Evolutionary conservation across 805 yeast species (phyloP).

Genomic region (Starmerella floris): DNA sequence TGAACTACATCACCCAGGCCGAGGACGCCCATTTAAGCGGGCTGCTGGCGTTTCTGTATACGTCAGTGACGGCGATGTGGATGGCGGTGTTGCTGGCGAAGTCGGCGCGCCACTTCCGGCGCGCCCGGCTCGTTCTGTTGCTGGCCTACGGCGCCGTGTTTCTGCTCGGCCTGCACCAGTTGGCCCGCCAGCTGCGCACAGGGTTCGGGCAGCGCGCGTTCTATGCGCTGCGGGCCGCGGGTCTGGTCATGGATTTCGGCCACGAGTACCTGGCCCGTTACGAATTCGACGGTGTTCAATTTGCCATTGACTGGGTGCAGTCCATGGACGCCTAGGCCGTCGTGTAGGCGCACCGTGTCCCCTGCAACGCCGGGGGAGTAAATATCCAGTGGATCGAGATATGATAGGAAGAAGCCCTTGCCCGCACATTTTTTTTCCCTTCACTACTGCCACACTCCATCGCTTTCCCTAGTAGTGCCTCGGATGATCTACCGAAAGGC

Average conservation of each 20-base stretch:
- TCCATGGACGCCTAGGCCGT: neutral
- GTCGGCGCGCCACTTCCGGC: neutral
- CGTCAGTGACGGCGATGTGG: conserved; percentile 12
- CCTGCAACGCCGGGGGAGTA: no score
- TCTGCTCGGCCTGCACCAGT: conserved; percentile 9
- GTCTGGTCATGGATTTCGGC: conserved; percentile 1
- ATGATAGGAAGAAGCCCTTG: no score
- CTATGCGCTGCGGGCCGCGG: conserved; percentile 4
- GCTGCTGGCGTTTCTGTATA: conserved; percentile 12
- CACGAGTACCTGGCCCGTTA: conserved; percentile 5
- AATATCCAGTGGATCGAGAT: no score
- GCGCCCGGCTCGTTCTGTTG: neutral
- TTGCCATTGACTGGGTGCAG: conserved; percentile 2
- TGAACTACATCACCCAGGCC: conserved; percentile 75
- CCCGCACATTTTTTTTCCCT: no score
- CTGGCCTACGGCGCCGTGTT: conserved; percentile 4
- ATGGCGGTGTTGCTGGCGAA: conserved; percentile 9
- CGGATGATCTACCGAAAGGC: conserved; percentile 24
- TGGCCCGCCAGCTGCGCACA: conserved; percentile 8
- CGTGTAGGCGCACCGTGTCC: no score
- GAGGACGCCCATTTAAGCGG: conserved; percentile 19
- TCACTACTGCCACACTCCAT: no score
- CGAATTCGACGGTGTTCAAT: conserved; percentile 6
- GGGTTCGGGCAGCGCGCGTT: conserved; percentile 11
- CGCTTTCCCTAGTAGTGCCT: no score